A percentile compares a stretch with the other conserved stretches of the same genome.
Evolutionary conservation across 495 filamentous ascomycete genomes (phyloP).

Genomic region (Penicillium robsamsonii): DNA sequence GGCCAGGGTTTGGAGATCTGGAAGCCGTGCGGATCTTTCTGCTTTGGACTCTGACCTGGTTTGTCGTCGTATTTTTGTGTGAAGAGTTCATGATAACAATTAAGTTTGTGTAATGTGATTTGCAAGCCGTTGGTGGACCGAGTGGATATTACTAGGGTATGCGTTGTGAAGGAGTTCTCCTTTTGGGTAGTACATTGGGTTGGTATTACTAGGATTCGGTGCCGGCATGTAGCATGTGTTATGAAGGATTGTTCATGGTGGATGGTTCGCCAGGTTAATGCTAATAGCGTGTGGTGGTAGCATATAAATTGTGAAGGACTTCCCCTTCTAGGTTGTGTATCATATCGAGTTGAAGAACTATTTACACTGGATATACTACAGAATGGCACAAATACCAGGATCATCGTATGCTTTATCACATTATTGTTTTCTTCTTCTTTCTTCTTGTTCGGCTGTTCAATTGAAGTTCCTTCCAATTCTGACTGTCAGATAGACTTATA

Average conservation of each 20-base stretch:
- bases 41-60: background rate
- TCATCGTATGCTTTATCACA: slow-evolving; percentile 5
- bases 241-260: background rate
- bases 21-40: background rate
- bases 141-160: background rate
- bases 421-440: background rate
- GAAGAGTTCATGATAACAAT: background rate
- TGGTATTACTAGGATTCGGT: background rate
- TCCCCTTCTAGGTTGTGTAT: background rate
- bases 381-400: slow-evolving; percentile 9
- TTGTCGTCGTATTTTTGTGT: background rate
- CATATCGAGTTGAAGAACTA: background rate
- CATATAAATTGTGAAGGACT: background rate
- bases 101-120: background rate
- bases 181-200: background rate
- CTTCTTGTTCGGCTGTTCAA: background rate
- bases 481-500: slow-evolving; percentile 8
- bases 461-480: background rate
- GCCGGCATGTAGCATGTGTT: background rate
- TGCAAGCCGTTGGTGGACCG: background rate
- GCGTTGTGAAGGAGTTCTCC: background rate
- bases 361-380: slow-evolving; percentile 5
- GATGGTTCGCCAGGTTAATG: background rate
- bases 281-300: background rate
- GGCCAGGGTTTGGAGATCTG: background rate